These are phyloP conservation scores for Pelargonium myrrhifolium DNA, from an alignment of 441 rosid genomes.

Conservation along the genomic window DNA sequence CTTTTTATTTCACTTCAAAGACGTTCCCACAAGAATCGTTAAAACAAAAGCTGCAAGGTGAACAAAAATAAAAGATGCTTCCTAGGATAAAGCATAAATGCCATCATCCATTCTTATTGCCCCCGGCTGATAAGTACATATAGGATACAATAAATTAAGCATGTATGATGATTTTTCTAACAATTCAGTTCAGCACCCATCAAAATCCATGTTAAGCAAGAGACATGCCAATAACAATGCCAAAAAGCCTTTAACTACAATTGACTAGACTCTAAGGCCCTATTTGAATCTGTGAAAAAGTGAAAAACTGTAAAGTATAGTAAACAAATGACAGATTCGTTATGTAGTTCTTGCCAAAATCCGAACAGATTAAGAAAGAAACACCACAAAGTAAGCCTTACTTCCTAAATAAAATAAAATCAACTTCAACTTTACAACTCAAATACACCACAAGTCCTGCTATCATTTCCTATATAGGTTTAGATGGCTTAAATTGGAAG, in stretches of 20 bases:
- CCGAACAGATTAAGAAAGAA: no score
- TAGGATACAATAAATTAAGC: neutral
- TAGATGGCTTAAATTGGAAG: neutral
- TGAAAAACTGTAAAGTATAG: no score
- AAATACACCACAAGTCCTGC: neutral
- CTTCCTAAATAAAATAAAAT: no score
- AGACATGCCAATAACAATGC: no score
- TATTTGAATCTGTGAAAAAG: no score
- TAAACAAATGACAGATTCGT: no score
- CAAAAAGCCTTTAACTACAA: no score
- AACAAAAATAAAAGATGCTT: neutral
- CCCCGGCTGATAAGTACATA: neutral
- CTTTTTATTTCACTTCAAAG: neutral
- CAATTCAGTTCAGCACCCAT: neutral
- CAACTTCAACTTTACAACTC: neutral
- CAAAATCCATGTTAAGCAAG: neutral
- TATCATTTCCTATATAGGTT: neutral
- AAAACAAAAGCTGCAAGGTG: neutral
- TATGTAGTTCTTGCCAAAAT: no score
- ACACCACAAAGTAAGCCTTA: neutral
- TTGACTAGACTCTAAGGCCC: no score
- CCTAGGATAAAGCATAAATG: neutral
- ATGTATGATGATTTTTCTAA: neutral
- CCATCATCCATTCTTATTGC: neutral
- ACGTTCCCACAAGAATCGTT: neutral